phyloP scores from a whole-genome alignment of 2,329 filamentous ascomycete species.

The Biscogniauxia marginata region DNA sequence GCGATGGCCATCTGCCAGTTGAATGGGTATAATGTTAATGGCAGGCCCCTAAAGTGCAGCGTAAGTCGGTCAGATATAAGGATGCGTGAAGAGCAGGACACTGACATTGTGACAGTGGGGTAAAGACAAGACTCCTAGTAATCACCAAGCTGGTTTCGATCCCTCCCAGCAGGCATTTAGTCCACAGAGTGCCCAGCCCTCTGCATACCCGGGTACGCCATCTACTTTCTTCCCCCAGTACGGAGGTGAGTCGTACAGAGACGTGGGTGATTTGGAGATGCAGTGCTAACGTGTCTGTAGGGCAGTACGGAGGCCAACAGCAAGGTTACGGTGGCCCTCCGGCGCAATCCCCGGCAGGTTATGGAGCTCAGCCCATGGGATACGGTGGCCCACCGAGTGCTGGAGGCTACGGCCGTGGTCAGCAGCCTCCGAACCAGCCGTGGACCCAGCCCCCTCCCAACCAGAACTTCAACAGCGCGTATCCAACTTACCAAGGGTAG shows the following conservation, averaged over 20 bases:
- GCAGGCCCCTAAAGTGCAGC: conserved; percentile 95
- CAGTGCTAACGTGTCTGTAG: conserved; percentile 38
- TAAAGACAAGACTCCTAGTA: conserved; percentile 92
- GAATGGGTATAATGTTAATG: conserved; percentile 97
- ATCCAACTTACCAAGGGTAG: conserved; percentile 63
- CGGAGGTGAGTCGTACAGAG: conserved; percentile 60
- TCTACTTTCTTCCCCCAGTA: conserved; percentile 92
- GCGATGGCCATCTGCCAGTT: conserved; percentile 98
- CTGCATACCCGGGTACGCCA: conserved; percentile 73
- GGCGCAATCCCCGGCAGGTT: conserved; percentile 60
- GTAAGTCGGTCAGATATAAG: conserved; percentile 59
- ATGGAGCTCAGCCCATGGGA: conserved; percentile 66
- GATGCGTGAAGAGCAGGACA: conserved; percentile 19
- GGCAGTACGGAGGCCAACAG: conserved; percentile 63
- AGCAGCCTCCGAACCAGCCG: conserved; percentile 55
- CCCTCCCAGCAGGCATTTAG: conserved; percentile 70
- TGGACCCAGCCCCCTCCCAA: conserved; percentile 52
- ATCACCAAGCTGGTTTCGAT: conserved; percentile 66
- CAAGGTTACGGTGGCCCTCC: conserved; percentile 64
- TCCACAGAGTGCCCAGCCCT: conserved; percentile 71
- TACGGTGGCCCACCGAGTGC: conserved; percentile 73
- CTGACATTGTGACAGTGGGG: conserved; percentile 72
- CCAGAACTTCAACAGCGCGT: conserved; percentile 62
- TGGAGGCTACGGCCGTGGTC: conserved; percentile 80
- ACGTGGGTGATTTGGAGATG: conserved; percentile 53